phyloP scores from a whole-genome alignment of 1,284 basidiomycete genomes.

The Cystobasidium pallidum region DNA sequence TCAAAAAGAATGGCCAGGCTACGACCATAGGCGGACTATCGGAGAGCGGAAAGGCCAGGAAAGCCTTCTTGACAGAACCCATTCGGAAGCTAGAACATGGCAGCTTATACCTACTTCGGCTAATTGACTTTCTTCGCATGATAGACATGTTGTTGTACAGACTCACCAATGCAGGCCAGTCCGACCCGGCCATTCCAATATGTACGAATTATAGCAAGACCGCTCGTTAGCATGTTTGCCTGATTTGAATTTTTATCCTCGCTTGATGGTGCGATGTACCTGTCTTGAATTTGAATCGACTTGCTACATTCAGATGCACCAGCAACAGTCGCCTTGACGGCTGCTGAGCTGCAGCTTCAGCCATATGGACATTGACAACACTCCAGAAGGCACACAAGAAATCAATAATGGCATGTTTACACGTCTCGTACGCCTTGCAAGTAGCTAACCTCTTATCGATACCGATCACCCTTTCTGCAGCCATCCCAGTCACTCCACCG shows the following conservation, averaged over 20 bases:
- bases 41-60: slow-evolving; percentile 35
- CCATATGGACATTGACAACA: not conserved
- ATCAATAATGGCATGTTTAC: not conserved
- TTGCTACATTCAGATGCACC: not conserved
- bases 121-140: not conserved
- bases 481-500: not conserved
- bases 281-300: not conserved
- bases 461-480: slow-evolving; percentile 7
- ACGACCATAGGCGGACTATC: slow-evolving; percentile 88
- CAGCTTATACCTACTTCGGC: slow-evolving; percentile 9
- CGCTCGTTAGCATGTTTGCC: not conserved
- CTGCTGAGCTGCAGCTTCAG: not conserved
- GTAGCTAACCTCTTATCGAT: not conserved
- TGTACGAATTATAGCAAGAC: too few relatives aligned
- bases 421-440: slow-evolving; percentile 4
- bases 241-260: not conserved
- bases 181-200: not conserved
- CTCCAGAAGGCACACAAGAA: not conserved
- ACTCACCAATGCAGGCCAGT: not conserved
- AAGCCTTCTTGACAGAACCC: slow-evolving; percentile 27
- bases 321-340: too few relatives aligned
- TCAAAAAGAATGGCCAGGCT: slow-evolving; percentile 73
- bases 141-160: slow-evolving; percentile 3
- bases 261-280: too few relatives aligned
- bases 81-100: slow-evolving; percentile 42